These are phyloP conservation scores for Exobasidium cylindrosporum DNA, from an alignment of 1,284 basidiomycete species.

Conservation along the genomic window DNA sequence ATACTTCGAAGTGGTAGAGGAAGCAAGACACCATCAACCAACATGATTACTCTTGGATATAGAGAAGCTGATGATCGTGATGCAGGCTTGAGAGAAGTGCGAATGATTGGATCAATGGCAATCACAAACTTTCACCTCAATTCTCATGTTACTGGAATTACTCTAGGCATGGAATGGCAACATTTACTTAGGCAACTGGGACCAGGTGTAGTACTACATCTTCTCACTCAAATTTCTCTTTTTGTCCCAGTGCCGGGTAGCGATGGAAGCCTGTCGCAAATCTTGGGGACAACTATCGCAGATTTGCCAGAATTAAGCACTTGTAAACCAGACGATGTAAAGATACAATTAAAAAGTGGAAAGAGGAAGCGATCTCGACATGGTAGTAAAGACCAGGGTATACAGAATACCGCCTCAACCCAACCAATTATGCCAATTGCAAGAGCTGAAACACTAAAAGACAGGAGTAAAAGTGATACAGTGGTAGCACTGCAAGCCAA, in stretches of 20 bases:
- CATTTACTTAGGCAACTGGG: constrained; percentile 65
- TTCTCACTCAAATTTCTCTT: constrained; percentile 69
- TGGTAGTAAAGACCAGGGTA: not conserved
- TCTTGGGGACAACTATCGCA: constrained; percentile 69
- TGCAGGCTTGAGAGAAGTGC: constrained; percentile 8
- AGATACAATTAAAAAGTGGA: not conserved
- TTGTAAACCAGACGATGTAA: not conserved
- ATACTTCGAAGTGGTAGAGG: constrained; percentile 2
- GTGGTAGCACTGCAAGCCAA: constrained; percentile 11
- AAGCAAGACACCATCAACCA: constrained; percentile 12
- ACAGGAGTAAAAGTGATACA: not conserved
- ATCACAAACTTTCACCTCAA: constrained; percentile 69
- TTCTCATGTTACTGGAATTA: constrained; percentile 68
- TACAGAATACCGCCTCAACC: not conserved
- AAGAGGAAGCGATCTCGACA: constrained; percentile 15
- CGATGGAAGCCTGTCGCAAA: constrained; percentile 75
- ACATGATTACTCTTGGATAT: constrained; percentile 69
- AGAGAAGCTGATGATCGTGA: constrained; percentile 59
- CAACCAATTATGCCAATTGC: not conserved
- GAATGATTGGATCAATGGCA: constrained; percentile 31
- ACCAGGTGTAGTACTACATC: constrained; percentile 67
- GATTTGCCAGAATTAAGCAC: constrained; percentile 55
- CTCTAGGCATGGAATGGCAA: constrained; percentile 66
- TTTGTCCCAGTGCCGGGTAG: constrained; percentile 66
- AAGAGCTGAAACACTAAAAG: not conserved